Conservation (phyloP, 2,329 filamentous ascomycete genomes). For the Trichophyton verrucosum region DNA sequence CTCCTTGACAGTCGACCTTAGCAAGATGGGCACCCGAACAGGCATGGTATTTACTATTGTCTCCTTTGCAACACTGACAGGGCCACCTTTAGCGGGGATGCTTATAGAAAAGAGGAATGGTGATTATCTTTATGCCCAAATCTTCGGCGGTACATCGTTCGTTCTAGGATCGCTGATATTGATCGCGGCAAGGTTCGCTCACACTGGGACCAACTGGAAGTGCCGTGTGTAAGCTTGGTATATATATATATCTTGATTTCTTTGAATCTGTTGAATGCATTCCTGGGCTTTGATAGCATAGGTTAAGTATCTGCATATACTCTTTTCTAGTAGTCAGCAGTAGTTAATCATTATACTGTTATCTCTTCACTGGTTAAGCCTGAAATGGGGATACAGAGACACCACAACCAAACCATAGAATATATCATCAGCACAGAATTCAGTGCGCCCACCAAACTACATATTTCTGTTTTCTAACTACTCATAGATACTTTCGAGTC, state of each 20-base stretch:
- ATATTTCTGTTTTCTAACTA: too few relatives aligned
- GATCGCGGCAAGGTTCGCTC: slow-evolving; percentile 28
- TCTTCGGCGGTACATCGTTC: slow-evolving; percentile 38
- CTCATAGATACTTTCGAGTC: too few relatives aligned
- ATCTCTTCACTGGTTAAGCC: too few relatives aligned
- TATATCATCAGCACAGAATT: too few relatives aligned
- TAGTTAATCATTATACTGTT: too few relatives aligned
- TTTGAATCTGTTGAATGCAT: not conserved
- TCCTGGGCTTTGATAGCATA: too few relatives aligned
- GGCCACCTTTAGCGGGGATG: slow-evolving; percentile 43
- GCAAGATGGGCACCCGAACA: slow-evolving; percentile 43
- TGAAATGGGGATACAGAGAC: too few relatives aligned
- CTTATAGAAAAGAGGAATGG: slow-evolving; percentile 37
- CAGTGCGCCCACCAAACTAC: too few relatives aligned
- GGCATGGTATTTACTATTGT: slow-evolving; percentile 45
- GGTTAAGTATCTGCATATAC: too few relatives aligned
- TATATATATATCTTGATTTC: not conserved
- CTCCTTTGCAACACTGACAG: slow-evolving; percentile 41
- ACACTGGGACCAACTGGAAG: not conserved
- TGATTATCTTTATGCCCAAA: slow-evolving; percentile 40
- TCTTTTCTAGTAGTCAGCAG: too few relatives aligned
- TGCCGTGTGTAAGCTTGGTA: not conserved
- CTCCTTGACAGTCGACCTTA: slow-evolving; percentile 41
- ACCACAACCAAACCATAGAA: too few relatives aligned
- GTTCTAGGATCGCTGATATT: slow-evolving; percentile 33